Percentiles rank a stretch among this genome's conserved stretches.
phyloP scores from a whole-genome alignment of 352 stramenopile species.

The Blastocystis sp. region DNA sequence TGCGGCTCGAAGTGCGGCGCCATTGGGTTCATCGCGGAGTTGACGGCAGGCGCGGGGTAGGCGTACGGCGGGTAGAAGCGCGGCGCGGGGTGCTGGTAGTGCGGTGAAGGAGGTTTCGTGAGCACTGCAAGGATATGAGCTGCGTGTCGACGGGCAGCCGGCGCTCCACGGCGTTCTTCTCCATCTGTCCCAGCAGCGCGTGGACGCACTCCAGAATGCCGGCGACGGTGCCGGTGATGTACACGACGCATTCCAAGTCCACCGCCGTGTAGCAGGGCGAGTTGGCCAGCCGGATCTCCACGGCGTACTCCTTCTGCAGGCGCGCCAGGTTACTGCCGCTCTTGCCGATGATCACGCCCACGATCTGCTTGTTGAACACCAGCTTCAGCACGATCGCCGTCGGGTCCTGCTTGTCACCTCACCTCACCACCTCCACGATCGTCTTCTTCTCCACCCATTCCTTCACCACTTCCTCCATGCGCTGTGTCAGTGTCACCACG shows the following conservation, averaged over 20 bases:
- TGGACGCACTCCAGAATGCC: background rate
- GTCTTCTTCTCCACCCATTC: background rate
- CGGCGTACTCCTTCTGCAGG: conserved; percentile 5
- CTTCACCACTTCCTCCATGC: background rate
- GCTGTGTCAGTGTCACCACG: background rate
- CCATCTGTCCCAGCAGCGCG: background rate
- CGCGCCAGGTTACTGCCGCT: conserved; percentile 17
- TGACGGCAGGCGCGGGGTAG: background rate
- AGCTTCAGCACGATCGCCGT: conserved; percentile 3
- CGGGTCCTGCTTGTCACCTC: background rate
- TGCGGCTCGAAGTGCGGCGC: background rate
- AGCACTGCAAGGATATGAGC: background rate
- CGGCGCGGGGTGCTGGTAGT: background rate
- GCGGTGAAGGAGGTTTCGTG: background rate
- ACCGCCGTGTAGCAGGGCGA: background rate
- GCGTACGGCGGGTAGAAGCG: background rate
- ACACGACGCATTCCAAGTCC: conserved; percentile 2
- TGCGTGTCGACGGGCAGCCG: background rate
- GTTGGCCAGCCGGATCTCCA: background rate
- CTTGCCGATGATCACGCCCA: conserved; percentile 39
- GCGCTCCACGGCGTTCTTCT: background rate
- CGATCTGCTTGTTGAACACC: conserved; percentile 10
- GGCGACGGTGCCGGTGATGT: background rate
- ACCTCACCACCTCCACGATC: background rate
- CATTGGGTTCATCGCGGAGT: background rate